phyloP scores from a whole-genome alignment of 2,329 filamentous ascomycete genomes.

The Pseudogymnoascus sp. region DNA sequence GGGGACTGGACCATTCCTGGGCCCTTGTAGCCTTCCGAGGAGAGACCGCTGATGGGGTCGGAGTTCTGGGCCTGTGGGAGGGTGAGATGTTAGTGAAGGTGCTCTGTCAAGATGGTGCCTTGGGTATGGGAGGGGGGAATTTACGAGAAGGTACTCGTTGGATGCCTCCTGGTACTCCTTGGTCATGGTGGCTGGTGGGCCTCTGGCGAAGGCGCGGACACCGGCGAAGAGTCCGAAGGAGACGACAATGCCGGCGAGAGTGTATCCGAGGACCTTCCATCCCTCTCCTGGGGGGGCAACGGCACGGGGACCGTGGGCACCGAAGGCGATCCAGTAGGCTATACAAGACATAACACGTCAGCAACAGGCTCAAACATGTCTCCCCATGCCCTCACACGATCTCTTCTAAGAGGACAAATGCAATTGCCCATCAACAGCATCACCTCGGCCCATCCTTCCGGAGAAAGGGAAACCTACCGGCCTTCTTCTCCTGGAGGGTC shows the following conservation, averaged over 20 bases:
- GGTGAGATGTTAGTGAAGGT: not conserved
- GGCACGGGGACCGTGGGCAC: conserved; percentile 87
- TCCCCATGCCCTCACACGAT: not conserved
- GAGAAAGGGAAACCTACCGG: conserved; percentile 56
- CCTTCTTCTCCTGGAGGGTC: conserved; percentile 97
- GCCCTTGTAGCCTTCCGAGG: conserved; percentile 70
- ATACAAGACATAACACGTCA: conserved; percentile 26
- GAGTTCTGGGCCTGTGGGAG: conserved; percentile 63
- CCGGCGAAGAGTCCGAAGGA: conserved; percentile 64
- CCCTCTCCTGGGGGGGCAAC: conserved; percentile 74
- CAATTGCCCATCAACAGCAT: not conserved
- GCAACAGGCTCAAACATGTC: conserved; percentile 18
- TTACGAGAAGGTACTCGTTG: conserved; percentile 89
- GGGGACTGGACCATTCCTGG: conserved; percentile 70
- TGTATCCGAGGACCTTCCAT: conserved; percentile 69
- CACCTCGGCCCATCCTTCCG: not conserved
- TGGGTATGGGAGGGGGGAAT: conserved; percentile 25
- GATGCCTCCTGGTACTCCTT: conserved; percentile 94
- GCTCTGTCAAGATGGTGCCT: not conserved
- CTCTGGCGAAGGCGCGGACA: conserved; percentile 64
- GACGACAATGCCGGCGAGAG: conserved; percentile 56
- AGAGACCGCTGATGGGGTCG: conserved; percentile 79
- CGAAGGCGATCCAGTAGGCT: conserved; percentile 99
- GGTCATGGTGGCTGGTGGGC: conserved; percentile 78
- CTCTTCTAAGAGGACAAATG: not conserved